Evolutionary conservation across 495 filamentous ascomycete genomes (phyloP).

Genomic region (Tuber borchii): DNA sequence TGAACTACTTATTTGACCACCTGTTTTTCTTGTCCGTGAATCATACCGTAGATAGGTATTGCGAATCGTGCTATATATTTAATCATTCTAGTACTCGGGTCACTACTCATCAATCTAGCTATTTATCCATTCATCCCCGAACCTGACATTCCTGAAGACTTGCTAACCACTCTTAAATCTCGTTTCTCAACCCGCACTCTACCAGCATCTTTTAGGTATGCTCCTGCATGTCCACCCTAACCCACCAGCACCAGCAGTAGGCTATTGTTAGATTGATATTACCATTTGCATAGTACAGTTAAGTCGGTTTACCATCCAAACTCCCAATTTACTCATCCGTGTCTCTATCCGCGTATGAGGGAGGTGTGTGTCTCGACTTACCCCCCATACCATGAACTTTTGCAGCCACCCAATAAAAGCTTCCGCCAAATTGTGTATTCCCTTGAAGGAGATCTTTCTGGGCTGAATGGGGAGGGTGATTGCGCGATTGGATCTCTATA

Average conservation of each 20-base stretch:
- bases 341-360: neutral
- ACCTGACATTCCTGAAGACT: no score
- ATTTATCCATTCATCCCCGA: no score
- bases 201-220: no score
- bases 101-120: neutral
- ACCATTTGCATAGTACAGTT: neutral
- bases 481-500: no score
- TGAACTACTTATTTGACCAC: neutral
- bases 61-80: neutral
- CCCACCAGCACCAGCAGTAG: no score
- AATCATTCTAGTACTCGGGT: neutral
- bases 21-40: neutral
- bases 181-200: no score
- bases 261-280: neutral
- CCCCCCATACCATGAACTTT: neutral
- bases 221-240: no score
- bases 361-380: neutral
- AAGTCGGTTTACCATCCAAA: neutral
- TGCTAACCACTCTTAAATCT: no score
- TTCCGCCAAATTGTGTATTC: no score
- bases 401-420: no score
- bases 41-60: neutral
- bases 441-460: no score
- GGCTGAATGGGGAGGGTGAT: no score
- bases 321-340: neutral